Base-by-base conservation (phyloP, 2,329 filamentous ascomycete genomes). In the Emergomyces orientalis region DNA sequence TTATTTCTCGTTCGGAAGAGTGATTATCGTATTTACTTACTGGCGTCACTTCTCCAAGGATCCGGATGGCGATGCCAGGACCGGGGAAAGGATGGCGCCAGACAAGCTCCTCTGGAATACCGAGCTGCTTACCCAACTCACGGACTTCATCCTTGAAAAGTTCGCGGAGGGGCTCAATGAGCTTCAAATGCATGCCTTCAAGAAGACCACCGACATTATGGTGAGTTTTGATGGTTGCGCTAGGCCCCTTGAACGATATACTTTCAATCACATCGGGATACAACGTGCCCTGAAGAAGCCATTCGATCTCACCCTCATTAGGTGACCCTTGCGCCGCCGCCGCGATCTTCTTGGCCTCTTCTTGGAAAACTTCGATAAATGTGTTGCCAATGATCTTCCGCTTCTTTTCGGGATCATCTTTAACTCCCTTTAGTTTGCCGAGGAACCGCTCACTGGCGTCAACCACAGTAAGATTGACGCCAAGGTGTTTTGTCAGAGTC, bases 401-500 rank as follows among this genome's bases (percentile, higher is more conserved):
- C 62, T 92, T 83, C 82, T 96, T 97, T 72, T 84, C 84, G 77
- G 97, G 92, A 0, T 93, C 92, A 63, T 89, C 90, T 0, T 78
- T 79, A 32, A 96, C 84, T 22, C 91, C 93, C 67, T 85, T 83
- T 0, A 97, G 85, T 30, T 86, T 82, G 37, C 79, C 78, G n/a
- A 97, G 80, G 80, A 97, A 97, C 32, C 84, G 79, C 65, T 95
- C 81, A 11, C 83, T 82, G 0, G 86, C 91, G 72, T 97, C 89
- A 1, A 95, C 85, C 34, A 97, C 88, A 0, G 90, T 96, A 2
- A 97, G 81, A 75, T 96, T 94, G 75, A 97, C 95, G 1, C 90
- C 90, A 0, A 97, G 84, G 67, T 94, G 87, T 71, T 91, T 75
- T 1, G 82, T 82, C 2, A 97, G 83, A 0, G 86, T 92, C 75